phyloP scores from a whole-genome alignment of 2,329 filamentous ascomycete species.

The Rhynchosporium agropyri region DNA sequence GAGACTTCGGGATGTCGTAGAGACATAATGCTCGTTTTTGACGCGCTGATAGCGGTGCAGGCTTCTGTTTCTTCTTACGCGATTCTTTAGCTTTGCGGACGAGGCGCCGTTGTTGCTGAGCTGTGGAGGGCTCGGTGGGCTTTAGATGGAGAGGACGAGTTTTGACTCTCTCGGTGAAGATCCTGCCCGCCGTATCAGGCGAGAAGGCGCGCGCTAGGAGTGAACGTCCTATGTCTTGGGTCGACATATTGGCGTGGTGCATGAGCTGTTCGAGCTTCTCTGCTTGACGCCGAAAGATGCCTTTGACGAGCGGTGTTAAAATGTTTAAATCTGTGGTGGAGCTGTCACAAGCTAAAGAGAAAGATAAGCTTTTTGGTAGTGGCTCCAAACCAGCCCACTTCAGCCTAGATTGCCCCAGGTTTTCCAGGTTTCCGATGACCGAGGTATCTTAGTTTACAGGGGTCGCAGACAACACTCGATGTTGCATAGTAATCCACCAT shows the following conservation, averaged over 20 bases:
- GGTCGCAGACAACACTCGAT: slow-evolving; percentile 20
- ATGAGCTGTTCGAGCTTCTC: background rate
- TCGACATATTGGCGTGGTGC: slow-evolving; percentile 26
- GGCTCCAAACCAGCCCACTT: slow-evolving; percentile 1
- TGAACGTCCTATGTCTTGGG: slow-evolving; percentile 51
- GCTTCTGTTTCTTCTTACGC: slow-evolving; percentile 51
- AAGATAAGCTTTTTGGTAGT: slow-evolving; percentile 15
- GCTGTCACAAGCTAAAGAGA: slow-evolving; percentile 28
- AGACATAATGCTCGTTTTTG: slow-evolving; percentile 74
- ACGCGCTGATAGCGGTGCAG: slow-evolving; percentile 74
- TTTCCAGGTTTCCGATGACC: slow-evolving; percentile 15
- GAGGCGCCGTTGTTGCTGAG: slow-evolving; percentile 40
- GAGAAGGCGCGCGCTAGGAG: slow-evolving; percentile 81
- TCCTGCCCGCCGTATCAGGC: slow-evolving; percentile 67
- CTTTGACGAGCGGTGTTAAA: background rate
- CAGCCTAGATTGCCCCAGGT: slow-evolving; percentile 19
- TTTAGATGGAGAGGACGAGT: slow-evolving; percentile 80
- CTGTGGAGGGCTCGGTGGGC: slow-evolving; percentile 65
- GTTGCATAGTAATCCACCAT: slow-evolving; percentile 17
- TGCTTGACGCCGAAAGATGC: background rate
- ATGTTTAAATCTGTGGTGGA: slow-evolving; percentile 3
- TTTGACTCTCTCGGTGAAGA: slow-evolving; percentile 82
- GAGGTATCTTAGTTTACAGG: slow-evolving; percentile 9
- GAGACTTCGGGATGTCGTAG: slow-evolving; percentile 71
- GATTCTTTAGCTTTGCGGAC: slow-evolving; percentile 44